Percentiles rank a stretch among this genome's conserved stretches.
phyloP scores from a whole-genome alignment of 305 asterid species.

The Solanum hybrid region DNA sequence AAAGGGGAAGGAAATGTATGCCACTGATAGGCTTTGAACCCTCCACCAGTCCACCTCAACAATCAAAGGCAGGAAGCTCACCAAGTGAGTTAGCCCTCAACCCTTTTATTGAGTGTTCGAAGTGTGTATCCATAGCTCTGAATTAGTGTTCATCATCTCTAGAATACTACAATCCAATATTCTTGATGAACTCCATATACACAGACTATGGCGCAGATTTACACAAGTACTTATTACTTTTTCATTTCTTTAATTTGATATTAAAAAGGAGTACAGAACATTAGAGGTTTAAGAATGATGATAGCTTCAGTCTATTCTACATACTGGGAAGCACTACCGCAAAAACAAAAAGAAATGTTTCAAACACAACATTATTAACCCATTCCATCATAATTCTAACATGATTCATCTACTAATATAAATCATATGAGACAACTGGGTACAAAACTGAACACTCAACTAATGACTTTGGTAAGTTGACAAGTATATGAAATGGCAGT shows the following conservation, averaged over 20 bases:
- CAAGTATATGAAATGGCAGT: not conserved
- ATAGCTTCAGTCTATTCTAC: not conserved
- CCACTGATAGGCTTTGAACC: not conserved
- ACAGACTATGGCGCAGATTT: not conserved
- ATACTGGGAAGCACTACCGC: not conserved
- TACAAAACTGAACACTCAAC: not conserved
- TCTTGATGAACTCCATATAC: not conserved
- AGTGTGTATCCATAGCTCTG: not conserved
- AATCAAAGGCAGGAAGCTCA: not conserved
- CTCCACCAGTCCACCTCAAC: not conserved
- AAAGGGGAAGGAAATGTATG: not conserved
- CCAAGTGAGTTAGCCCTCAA: not conserved
- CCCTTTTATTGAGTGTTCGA: not conserved
- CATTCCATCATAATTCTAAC: not conserved
- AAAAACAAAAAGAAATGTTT: not conserved
- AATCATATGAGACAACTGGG: not conserved
- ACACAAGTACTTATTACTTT: not conserved
- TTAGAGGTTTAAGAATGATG: not conserved
- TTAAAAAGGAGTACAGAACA: not conserved
- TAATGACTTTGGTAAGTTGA: not conserved
- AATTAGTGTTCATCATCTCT: not conserved
- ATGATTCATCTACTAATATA: not conserved
- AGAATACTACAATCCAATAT: not conserved
- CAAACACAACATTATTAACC: not conserved
- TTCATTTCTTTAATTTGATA: not conserved